phyloP scores from a whole-genome alignment of 495 filamentous ascomycete species.

The Umbilicaria muhlenbergii region DNA sequence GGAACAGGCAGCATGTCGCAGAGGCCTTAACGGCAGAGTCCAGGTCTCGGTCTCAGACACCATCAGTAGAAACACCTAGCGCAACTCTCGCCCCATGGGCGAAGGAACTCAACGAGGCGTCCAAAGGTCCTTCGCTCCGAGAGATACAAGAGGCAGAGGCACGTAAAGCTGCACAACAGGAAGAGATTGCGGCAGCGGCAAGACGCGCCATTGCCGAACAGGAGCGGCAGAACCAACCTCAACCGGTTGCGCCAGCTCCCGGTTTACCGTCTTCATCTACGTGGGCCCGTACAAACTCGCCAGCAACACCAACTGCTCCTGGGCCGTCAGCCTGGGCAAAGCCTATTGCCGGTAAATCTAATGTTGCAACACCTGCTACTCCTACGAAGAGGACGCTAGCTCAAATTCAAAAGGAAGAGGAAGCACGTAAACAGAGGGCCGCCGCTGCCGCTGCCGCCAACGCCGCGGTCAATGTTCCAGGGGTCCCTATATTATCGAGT shows the following conservation, averaged over 20 bases:
- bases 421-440: slow-evolving; percentile 63
- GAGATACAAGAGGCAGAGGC: slow-evolving; percentile 96
- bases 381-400: slow-evolving; percentile 75
- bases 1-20: slow-evolving; percentile 67
- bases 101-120: slow-evolving; percentile 58
- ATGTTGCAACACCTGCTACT: slow-evolving; percentile 25
- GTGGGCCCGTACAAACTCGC: slow-evolving; percentile 69
- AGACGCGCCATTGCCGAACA: slow-evolving; percentile 64
- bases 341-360: slow-evolving; percentile 43
- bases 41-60: slow-evolving; percentile 64
- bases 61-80: slow-evolving; percentile 36
- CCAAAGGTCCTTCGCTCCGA: slow-evolving; percentile 84
- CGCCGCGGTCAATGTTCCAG: slow-evolving; percentile 27
- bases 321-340: slow-evolving; percentile 47
- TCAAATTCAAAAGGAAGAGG: slow-evolving; percentile 95
- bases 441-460: slow-evolving; percentile 40
- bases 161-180: slow-evolving; percentile 77
- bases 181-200: slow-evolving; percentile 66
- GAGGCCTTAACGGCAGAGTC: slow-evolving; percentile 59
- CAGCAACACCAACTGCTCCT: slow-evolving; percentile 33
- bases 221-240: slow-evolving; percentile 59
- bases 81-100: slow-evolving; percentile 87
- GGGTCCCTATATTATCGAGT: slow-evolving; percentile 31
- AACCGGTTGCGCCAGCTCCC: slow-evolving; percentile 40
- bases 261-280: slow-evolving; percentile 80